Conservation (phyloP, 352 stramenopile species). For the Lagenidium giganteum region DNA sequence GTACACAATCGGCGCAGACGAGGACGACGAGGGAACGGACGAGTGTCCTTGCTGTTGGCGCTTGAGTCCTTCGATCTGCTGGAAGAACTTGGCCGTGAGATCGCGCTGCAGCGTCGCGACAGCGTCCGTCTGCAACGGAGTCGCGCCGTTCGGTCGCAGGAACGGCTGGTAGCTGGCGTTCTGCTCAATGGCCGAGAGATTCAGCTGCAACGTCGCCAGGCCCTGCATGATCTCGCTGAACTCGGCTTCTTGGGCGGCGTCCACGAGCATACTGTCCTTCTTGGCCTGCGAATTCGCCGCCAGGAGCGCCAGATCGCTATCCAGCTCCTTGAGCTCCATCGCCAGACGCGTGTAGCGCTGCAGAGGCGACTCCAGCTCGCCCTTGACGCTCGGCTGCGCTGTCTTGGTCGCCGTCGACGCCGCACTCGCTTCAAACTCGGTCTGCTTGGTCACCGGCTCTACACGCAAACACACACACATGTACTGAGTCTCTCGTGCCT, state of each 20-base stretch:
- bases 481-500: not conserved
- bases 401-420: not conserved
- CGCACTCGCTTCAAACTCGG: slow-evolving; percentile 36
- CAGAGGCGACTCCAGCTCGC: slow-evolving; percentile 56
- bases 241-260: slow-evolving; percentile 64
- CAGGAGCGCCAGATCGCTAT: slow-evolving; percentile 53
- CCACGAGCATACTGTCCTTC: slow-evolving; percentile 45
- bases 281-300: slow-evolving; percentile 30
- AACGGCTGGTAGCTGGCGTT: slow-evolving; percentile 56
- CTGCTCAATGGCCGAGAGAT: slow-evolving; percentile 52
- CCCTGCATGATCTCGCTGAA: slow-evolving; percentile 59
- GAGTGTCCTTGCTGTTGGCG: slow-evolving; percentile 26
- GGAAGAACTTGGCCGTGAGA: slow-evolving; percentile 64
- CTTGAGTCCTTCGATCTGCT: slow-evolving; percentile 59
- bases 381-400: slow-evolving; percentile 11
- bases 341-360: slow-evolving; percentile 63
- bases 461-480: slow-evolving; percentile 1
- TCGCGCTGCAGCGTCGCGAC: slow-evolving; percentile 58
- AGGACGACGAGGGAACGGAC: not conserved
- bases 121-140: slow-evolving; percentile 22
- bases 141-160: slow-evolving; percentile 16
- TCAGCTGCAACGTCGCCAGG: slow-evolving; percentile 52
- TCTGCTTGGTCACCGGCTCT: slow-evolving; percentile 51
- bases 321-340: slow-evolving; percentile 68
- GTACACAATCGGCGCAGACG: slow-evolving; percentile 54